Evolutionary conservation across 2,329 filamentous ascomycete species (phyloP), one percentile per base, ranked within the genome.

Genomic region (Metarhizium humberi): DNA sequence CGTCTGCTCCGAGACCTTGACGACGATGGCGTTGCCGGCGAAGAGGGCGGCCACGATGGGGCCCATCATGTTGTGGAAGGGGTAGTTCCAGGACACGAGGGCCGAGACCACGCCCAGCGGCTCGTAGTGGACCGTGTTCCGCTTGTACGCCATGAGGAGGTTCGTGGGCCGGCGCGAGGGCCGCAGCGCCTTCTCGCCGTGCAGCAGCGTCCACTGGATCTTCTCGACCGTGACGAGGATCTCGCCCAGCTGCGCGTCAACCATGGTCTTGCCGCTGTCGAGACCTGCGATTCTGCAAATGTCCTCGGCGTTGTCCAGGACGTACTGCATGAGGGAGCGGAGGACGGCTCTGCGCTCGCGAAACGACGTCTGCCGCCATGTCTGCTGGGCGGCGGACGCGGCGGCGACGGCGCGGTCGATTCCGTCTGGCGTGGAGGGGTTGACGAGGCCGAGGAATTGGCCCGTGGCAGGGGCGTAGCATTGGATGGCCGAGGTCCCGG

Each of bases 51-150:
- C 92, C 67, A 97, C 95, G 61, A 96, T 81, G 14, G 92, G 94
- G 0, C 89, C 90, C 50, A 97, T 82, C 59, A 97, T 78, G 72
- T 99, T 99, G 75, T 99, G 94, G 71, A 97, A 95, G 48, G 90
- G 85, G 68, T 91, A 97, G 75, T 99, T 99, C 94, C 94, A 99
- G 67, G 88, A 94, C 47, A 99, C 90, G 53, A 92, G 86, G 18
- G 94, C 92, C 11, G 90, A 87, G 6, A 99, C 89, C 40, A 99
- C 90, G 16, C 94, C 94, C 20, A 97, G 76, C 14, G 94, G 92
- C 71, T 99, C 92, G 71, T 95, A 99, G 51, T 81, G 76, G 32
- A 99, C 91, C 59, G 85, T 86, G 67, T 96, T 96, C 69, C 82
- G 84, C 79, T 99, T 99, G 74, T 97, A 96, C 73, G 85, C 82